Conservation (phyloP, 139 green algal species). For the Pleodorina starrii region DNA sequence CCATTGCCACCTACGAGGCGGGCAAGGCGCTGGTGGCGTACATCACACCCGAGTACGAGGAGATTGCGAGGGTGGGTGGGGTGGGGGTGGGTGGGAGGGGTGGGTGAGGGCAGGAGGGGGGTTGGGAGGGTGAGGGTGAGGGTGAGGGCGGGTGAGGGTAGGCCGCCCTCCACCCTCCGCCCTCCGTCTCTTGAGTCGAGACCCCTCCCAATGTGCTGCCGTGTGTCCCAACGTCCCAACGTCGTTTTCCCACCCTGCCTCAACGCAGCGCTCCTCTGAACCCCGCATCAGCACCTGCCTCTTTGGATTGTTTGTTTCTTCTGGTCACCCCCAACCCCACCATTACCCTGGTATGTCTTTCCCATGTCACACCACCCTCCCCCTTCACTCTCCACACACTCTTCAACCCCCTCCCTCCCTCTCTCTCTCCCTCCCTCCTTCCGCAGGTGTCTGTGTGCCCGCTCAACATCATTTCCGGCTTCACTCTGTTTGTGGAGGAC, state of each 20-base stretch:
- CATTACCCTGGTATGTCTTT: too few relatives aligned
- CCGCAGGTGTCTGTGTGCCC: slow-evolving; percentile 64
- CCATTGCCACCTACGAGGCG: slow-evolving; percentile 89
- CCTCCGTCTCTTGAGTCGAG: too few relatives aligned
- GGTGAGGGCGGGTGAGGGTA: too few relatives aligned
- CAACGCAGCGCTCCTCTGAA: too few relatives aligned
- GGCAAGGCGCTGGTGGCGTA: slow-evolving; percentile 84
- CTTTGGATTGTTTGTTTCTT: too few relatives aligned
- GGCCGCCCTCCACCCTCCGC: too few relatives aligned
- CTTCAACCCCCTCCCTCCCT: neutral
- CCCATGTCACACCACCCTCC: neutral
- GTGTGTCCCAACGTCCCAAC: too few relatives aligned
- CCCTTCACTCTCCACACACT: neutral
- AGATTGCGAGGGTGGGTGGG: slow-evolving; percentile 69
- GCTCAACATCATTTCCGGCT: slow-evolving; percentile 65
- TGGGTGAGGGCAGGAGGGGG: neutral
- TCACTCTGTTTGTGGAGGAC: slow-evolving; percentile 75
- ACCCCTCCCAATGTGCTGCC: too few relatives aligned
- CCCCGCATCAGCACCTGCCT: too few relatives aligned
- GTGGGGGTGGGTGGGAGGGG: neutral
- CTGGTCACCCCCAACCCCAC: neutral
- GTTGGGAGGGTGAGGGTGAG: too few relatives aligned
- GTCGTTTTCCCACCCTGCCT: too few relatives aligned
- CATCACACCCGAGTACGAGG: slow-evolving; percentile 90
- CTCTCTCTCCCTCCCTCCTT: neutral